Conservation (phyloP, 2,329 filamentous ascomycete genomes). For the Ascochyta rabiei region DNA sequence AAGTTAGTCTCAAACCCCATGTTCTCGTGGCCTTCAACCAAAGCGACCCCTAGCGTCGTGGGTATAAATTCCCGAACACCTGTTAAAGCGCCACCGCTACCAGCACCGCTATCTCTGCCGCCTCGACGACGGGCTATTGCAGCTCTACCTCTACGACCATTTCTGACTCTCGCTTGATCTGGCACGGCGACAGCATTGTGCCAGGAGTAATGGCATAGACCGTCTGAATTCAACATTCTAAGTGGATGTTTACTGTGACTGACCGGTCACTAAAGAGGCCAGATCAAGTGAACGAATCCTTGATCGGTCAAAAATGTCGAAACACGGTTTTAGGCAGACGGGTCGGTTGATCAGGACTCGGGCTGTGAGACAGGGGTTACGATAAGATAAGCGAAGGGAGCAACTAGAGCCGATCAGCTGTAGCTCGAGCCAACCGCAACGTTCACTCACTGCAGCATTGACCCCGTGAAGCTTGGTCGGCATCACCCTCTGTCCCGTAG, state of each 20-base stretch:
- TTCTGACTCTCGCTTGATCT: too few relatives aligned
- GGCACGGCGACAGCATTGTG: neutral
- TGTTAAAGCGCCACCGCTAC: too few relatives aligned
- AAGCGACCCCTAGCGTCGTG: too few relatives aligned
- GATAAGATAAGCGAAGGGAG: constrained; percentile 20
- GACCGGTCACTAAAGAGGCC: constrained; percentile 2
- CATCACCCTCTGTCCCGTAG: constrained; percentile 9
- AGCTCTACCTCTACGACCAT: too few relatives aligned
- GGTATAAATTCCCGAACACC: too few relatives aligned
- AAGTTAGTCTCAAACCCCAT: too few relatives aligned
- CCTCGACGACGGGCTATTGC: too few relatives aligned
- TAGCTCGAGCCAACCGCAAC: constrained; percentile 23
- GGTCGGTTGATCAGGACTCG: constrained; percentile 9
- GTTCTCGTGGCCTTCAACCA: too few relatives aligned
- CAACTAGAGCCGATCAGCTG: constrained; percentile 10
- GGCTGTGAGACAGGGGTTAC: constrained; percentile 13
- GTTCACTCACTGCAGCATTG: constrained; percentile 27
- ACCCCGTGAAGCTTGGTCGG: constrained; percentile 30
- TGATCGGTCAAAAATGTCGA: neutral
- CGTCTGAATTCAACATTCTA: neutral
- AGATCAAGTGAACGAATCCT: neutral
- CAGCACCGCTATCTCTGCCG: too few relatives aligned
- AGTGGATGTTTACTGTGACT: neutral
- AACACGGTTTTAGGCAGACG: constrained; percentile 1
- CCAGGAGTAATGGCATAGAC: neutral